These are phyloP conservation scores for Tricholomella constricta DNA, from an alignment of 768 basidiomycete species.

Conservation along the genomic window DNA sequence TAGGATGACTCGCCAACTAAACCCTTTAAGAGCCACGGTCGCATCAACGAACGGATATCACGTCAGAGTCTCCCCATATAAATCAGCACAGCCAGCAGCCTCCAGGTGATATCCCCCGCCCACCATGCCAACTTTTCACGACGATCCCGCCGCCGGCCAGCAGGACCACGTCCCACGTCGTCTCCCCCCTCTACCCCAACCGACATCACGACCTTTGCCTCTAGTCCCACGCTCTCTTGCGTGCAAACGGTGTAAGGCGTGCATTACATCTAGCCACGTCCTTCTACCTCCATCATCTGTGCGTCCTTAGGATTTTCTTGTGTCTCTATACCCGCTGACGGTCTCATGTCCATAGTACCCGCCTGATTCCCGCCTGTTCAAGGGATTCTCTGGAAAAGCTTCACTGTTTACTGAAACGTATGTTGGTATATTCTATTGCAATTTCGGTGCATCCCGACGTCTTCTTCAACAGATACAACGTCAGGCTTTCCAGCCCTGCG, in stretches of 20 bases:
- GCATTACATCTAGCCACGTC: constrained; percentile 45
- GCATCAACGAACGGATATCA: not conserved
- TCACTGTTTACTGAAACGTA: constrained; percentile 60
- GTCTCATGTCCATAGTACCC: constrained; percentile 40
- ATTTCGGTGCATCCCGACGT: not conserved
- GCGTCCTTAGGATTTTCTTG: constrained; percentile 18
- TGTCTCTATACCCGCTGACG: not conserved
- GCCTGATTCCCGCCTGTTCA: constrained; percentile 47
- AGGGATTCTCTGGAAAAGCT: constrained; percentile 60
- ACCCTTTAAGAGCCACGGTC: not conserved
- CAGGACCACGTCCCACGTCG: constrained; percentile 18
- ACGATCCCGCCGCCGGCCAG: constrained; percentile 13
- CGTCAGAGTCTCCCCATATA: not conserved
- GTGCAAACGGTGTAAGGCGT: constrained; percentile 48
- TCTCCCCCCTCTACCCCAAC: constrained; percentile 24
- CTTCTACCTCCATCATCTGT: constrained; percentile 44
- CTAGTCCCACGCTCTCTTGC: constrained; percentile 46
- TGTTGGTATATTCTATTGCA: constrained; percentile 18
- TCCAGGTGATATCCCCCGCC: not conserved
- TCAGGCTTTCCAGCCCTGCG: constrained; percentile 43
- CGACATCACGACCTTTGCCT: constrained; percentile 48
- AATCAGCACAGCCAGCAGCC: not conserved
- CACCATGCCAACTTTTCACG: constrained; percentile 17
- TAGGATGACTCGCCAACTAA: not conserved
- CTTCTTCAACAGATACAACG: constrained; percentile 44